phyloP scores from a whole-genome alignment of 306 rosid species.

The Pterocarpus macrocarpus region DNA sequence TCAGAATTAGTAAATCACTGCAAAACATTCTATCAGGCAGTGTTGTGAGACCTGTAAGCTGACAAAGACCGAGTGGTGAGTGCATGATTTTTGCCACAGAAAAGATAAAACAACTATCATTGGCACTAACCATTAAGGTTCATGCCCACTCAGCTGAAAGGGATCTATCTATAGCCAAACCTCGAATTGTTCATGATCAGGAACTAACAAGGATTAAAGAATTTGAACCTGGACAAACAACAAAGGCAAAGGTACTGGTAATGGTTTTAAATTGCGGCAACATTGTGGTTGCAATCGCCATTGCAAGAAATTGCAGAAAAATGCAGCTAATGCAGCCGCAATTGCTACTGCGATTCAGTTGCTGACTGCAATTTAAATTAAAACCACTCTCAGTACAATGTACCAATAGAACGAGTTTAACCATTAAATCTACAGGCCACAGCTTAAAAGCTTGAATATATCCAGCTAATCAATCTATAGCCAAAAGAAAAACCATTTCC shows the following conservation, averaged over 20 bases:
- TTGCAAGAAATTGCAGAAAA: too few species aligned
- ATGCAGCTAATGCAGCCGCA: too few species aligned
- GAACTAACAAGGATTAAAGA: background rate
- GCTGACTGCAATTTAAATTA: too few species aligned
- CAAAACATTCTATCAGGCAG: background rate
- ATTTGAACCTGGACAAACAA: slow-evolving; percentile 11
- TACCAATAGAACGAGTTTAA: background rate
- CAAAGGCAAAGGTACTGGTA: background rate
- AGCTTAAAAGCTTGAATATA: background rate
- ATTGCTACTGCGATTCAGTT: too few species aligned
- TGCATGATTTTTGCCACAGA: background rate
- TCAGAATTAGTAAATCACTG: background rate
- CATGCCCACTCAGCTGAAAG: slow-evolving; percentile 4
- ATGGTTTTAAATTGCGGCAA: background rate
- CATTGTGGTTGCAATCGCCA: too few species aligned
- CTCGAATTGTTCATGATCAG: slow-evolving; percentile 1
- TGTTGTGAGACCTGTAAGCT: background rate
- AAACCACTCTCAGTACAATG: background rate
- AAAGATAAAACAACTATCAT: slow-evolving; percentile 18
- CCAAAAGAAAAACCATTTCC: background rate
- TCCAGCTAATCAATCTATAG: background rate
- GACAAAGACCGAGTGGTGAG: background rate
- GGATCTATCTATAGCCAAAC: slow-evolving; percentile 5
- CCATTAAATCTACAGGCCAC: slow-evolving; percentile 26
- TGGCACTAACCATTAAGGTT: background rate